Conservation (phyloP, 768 basidiomycete genomes). For the Roridomyces roridus region DNA sequence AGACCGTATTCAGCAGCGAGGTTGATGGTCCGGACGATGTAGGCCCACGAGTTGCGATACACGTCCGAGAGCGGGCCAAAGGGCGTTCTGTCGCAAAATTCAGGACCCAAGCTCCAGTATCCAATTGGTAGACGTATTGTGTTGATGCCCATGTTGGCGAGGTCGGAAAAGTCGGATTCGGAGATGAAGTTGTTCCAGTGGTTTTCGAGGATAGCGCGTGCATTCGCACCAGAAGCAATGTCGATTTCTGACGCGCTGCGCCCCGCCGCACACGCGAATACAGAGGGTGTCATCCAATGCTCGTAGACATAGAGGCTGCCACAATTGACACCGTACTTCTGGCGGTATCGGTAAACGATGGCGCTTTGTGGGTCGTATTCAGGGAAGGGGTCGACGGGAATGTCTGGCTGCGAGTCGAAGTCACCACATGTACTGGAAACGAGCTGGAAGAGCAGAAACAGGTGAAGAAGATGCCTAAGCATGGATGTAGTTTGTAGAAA, state of each 20-base stretch:
- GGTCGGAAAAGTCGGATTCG: slow-evolving; percentile 67
- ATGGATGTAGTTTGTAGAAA: slow-evolving; percentile 3
- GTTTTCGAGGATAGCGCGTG: slow-evolving; percentile 61
- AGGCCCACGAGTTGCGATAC: slow-evolving; percentile 70
- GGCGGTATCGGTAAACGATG: slow-evolving; percentile 62
- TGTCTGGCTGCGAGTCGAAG: slow-evolving; percentile 1
- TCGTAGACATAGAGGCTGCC: slow-evolving; percentile 67
- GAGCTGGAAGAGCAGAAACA: too few relatives aligned
- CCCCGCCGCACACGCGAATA: slow-evolving; percentile 64
- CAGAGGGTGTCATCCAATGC: slow-evolving; percentile 74
- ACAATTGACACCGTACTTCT: slow-evolving; percentile 69
- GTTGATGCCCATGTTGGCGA: slow-evolving; percentile 72
- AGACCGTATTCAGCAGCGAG: slow-evolving; percentile 63
- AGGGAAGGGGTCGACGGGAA: slow-evolving; percentile 43
- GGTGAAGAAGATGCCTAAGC: background rate
- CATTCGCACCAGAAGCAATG: slow-evolving; percentile 70
- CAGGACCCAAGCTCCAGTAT: slow-evolving; percentile 64
- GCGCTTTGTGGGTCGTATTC: slow-evolving; percentile 57
- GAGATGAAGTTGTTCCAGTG: slow-evolving; percentile 84
- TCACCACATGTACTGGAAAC: background rate
- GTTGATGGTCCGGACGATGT: slow-evolving; percentile 67
- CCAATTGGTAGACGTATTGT: slow-evolving; percentile 70
- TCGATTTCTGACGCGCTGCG: slow-evolving; percentile 63
- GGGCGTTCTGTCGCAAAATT: slow-evolving; percentile 67
- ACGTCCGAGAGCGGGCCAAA: slow-evolving; percentile 60